A percentile compares a stretch with the other conserved stretches of the same genome.
phyloP scores from a whole-genome alignment of 495 filamentous ascomycete species.

The Cenococcum geophilum region DNA sequence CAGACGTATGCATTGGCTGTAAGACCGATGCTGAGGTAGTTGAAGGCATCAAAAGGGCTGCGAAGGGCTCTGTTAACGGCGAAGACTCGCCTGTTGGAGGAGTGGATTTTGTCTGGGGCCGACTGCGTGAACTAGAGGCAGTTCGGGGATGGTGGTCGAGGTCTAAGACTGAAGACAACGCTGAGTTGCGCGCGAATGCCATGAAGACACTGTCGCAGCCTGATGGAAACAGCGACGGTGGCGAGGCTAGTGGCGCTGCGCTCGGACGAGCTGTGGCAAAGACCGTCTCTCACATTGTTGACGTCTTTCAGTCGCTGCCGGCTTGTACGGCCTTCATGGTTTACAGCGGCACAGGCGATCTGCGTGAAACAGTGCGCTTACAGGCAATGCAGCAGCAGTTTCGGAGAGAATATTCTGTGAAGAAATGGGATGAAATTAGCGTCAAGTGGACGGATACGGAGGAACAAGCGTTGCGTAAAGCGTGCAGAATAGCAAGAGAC shows the following conservation, averaged over 20 bases:
- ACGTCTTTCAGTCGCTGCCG: slow-evolving; percentile 69
- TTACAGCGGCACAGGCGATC: slow-evolving; percentile 84
- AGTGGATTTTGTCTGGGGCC: slow-evolving; percentile 84
- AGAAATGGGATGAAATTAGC: slow-evolving; percentile 80
- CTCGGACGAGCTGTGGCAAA: slow-evolving; percentile 45
- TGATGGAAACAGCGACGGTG: slow-evolving; percentile 13
- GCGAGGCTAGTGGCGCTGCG: slow-evolving; percentile 12
- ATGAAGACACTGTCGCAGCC: slow-evolving; percentile 12
- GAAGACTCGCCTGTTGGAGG: slow-evolving; percentile 58
- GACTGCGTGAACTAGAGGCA: slow-evolving; percentile 78
- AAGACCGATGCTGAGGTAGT: slow-evolving; percentile 68
- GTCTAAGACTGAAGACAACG: slow-evolving; percentile 33
- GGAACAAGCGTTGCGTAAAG: slow-evolving; percentile 68
- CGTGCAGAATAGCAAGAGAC: slow-evolving; percentile 60
- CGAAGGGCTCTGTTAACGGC: slow-evolving; percentile 61
- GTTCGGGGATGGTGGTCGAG: slow-evolving; percentile 76
- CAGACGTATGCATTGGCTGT: slow-evolving; percentile 66
- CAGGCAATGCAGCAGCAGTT: slow-evolving; percentile 66
- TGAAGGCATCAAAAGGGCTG: slow-evolving; percentile 57
- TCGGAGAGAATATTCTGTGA: slow-evolving; percentile 67
- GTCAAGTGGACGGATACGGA: slow-evolving; percentile 90
- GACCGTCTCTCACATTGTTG: slow-evolving; percentile 54
- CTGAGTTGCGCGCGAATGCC: slow-evolving; percentile 27
- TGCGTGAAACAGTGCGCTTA: slow-evolving; percentile 66
- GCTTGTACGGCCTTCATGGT: slow-evolving; percentile 81